Evolutionary conservation across 2,329 filamentous ascomycete species (phyloP), one percentile per base, ranked within the genome.

Genomic region (Lasiodiplodia sp.): DNA sequence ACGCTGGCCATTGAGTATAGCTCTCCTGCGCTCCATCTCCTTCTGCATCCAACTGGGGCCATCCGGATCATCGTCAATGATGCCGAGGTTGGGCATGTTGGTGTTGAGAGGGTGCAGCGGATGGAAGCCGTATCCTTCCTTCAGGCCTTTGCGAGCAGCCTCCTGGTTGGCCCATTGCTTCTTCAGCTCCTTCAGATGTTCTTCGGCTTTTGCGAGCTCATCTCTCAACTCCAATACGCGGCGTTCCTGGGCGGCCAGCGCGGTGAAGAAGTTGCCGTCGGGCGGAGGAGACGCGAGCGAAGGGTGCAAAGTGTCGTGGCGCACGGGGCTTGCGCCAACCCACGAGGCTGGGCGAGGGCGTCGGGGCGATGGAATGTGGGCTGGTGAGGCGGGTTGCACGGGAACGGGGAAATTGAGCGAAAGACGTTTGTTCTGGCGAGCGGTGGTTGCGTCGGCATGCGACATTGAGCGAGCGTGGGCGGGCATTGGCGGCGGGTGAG

Each of bases 241-340:
- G 68, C 96, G 87, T 82, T 99, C 96, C 81, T 98, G 94, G 16
- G 93, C 90, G 55, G 96, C 96, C 74, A 99, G 91, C 68, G 94
- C 92, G 70, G 93, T 94, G 72, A 99, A 90, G 75, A 97, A 92
- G 71, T 78, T 80, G 56, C 73, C 74, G 67, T 80, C 78, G 40
- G 77, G 71, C 52, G 73, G 67, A 51, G 58, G 67, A 7, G 55
- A 58, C 8, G 65, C 14, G 7, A 58, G 40, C 18, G 65, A 58
- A n/a, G 60, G 47, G 28, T 57, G 53, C 40, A 71, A 49, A 34
- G 71, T 56, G 57, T 78, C 77, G 10, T 75, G 73, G 10, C 72
- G 72, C 7, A 73, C 69, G 7, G 75, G 70, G 70, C 79, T 73
- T 56, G 77, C 70, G 71, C 79, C 70, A 69, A 82, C 69, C 75